A percentile compares a stretch with the other conserved stretches of the same genome.
Conservation (phyloP, 2,329 filamentous ascomycete genomes). For the Ophiostoma pallidulum region DNA sequence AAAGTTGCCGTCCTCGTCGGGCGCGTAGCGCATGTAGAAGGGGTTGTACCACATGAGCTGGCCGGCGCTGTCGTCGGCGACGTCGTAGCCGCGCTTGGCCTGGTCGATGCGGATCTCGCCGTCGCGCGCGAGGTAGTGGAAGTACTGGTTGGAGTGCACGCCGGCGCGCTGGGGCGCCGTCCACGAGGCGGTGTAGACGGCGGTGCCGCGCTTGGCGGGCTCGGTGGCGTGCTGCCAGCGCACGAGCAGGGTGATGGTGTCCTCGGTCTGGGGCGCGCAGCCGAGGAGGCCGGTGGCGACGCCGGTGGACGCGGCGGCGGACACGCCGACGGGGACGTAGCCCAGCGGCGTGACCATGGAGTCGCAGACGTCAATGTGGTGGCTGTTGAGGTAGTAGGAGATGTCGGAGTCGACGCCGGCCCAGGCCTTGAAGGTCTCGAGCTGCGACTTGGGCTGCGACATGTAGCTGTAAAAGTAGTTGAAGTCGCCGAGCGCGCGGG, state of each 20-base stretch:
- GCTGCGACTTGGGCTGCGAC: constrained; percentile 83
- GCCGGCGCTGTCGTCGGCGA: constrained; percentile 67
- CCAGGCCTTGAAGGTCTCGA: constrained; percentile 93
- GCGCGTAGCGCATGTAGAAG: constrained; percentile 91
- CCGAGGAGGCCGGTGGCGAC: constrained; percentile 70
- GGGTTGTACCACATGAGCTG: constrained; percentile 83
- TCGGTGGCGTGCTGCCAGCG: constrained; percentile 73
- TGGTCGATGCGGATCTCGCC: constrained; percentile 88
- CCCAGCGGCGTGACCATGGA: constrained; percentile 70
- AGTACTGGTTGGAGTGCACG: constrained; percentile 95
- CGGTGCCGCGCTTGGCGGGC: constrained; percentile 64
- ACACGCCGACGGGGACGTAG: constrained; percentile 69
- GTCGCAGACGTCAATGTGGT: constrained; percentile 89
- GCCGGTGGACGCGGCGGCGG: constrained; percentile 67
- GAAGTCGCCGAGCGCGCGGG: constrained; percentile 75
- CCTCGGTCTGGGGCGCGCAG: constrained; percentile 73
- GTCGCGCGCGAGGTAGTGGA: constrained; percentile 79
- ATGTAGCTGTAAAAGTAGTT: constrained; percentile 99
- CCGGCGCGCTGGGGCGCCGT: constrained; percentile 86
- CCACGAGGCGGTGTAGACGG: constrained; percentile 90
- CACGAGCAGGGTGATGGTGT: constrained; percentile 84
- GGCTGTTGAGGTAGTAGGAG: constrained; percentile 90
- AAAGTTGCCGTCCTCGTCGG: constrained; percentile 92
- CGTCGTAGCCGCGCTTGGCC: constrained; percentile 83
- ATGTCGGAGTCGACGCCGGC: constrained; percentile 88